These are phyloP conservation scores for Andrographis paniculata DNA, from an alignment of 305 asterid genomes.

Conservation along the genomic window DNA sequence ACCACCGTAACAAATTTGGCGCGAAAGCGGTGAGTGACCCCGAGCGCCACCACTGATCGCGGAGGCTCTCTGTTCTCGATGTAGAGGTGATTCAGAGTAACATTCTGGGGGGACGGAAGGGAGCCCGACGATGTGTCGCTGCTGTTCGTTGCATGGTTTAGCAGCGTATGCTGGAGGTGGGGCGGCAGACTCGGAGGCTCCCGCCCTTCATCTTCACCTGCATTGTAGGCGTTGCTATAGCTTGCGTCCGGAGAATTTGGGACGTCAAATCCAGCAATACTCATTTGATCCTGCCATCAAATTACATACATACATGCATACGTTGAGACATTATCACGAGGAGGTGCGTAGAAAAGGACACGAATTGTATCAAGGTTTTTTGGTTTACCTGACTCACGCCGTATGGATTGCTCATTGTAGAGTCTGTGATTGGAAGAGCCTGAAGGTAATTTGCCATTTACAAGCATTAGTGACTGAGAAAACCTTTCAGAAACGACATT, in stretches of 20 bases:
- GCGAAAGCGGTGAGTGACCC: slow-evolving; percentile 81
- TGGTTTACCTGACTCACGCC: slow-evolving; percentile 24
- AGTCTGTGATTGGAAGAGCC: slow-evolving; percentile 7
- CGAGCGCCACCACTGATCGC: slow-evolving; percentile 63
- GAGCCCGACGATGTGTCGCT: slow-evolving; percentile 36
- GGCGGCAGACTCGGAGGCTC: slow-evolving; percentile 67
- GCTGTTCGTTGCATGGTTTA: slow-evolving; percentile 41
- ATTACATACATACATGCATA: no score
- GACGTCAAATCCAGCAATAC: slow-evolving; percentile 69
- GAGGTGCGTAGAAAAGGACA: neutral
- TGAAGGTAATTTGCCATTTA: slow-evolving; percentile 7
- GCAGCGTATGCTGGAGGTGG: slow-evolving; percentile 56
- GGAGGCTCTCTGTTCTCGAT: slow-evolving; percentile 63
- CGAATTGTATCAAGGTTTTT: neutral
- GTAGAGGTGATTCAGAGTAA: slow-evolving; percentile 82
- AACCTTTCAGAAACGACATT: no score
- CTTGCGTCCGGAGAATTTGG: slow-evolving; percentile 79
- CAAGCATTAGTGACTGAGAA: no score
- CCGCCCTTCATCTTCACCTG: slow-evolving; percentile 57
- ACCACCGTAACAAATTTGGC: slow-evolving; percentile 73
- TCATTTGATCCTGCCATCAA: slow-evolving; percentile 51
- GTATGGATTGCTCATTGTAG: slow-evolving; percentile 20
- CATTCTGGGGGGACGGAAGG: slow-evolving; percentile 59
- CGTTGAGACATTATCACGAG: no score
- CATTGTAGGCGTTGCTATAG: slow-evolving; percentile 56